These are phyloP conservation scores for Coffea canephora DNA, from an alignment of 257 asterid species.

Conservation along the genomic window DNA sequence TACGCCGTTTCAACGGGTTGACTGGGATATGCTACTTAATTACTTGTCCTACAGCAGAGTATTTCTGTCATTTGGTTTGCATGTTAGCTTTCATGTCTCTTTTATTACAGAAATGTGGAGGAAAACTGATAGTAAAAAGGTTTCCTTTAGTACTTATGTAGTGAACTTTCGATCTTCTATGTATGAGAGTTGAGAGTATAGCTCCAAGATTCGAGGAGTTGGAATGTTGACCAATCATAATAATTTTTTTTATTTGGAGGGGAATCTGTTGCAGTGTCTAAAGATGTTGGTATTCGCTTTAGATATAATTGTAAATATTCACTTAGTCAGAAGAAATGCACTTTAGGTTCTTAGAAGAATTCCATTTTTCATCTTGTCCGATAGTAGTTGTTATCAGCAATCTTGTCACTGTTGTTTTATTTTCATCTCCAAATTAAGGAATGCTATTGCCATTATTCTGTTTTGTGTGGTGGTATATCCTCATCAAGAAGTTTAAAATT, in stretches of 20 bases:
- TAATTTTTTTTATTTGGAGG: background rate
- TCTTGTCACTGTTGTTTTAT: background rate
- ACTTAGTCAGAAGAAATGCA: background rate
- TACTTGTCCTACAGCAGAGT: background rate
- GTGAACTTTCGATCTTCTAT: background rate
- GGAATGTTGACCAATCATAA: too few relatives aligned
- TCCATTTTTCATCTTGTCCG: background rate
- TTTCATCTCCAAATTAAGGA: background rate
- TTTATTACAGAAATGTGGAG: background rate
- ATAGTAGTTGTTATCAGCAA: background rate
- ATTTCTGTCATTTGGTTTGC: background rate
- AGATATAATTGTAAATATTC: background rate
- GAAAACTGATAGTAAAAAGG: background rate
- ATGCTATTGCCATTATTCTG: background rate
- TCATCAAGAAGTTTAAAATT: background rate
- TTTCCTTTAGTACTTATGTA: background rate
- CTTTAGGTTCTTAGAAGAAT: background rate
- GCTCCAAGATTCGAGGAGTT: background rate
- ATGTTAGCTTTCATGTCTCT: background rate
- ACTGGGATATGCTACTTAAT: background rate
- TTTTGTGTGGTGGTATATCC: background rate
- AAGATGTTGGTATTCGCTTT: background rate
- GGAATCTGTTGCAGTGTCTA: background rate
- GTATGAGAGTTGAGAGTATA: background rate
- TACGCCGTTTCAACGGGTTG: background rate